Base-by-base conservation (phyloP, 305 asterid species). In the Ruellia speciosa region DNA sequence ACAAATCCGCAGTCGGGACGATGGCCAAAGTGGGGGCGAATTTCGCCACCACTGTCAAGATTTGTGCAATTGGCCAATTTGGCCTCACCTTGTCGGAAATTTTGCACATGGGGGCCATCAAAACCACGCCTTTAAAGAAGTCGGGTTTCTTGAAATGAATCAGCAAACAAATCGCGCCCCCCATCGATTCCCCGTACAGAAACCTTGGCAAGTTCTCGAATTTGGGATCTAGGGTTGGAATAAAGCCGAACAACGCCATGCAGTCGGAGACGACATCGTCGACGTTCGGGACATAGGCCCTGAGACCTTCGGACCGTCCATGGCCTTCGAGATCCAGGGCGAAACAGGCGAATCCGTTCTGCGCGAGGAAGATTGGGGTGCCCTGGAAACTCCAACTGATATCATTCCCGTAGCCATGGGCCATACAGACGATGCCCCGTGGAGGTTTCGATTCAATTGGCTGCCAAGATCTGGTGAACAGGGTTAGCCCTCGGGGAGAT, bases 361-460 rank as follows among this genome's bases (percentile, higher is more conserved):
- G 85, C 46, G 96, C 92, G 28, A 90, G 85, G 87, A 80, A 86
- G 76, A 87, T 80, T 19, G 96, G 72, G 54, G 98, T 87, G 52
- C 78, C 80, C 70, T 90, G 98, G 65, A 87, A 90, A 6, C 92
- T 90, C 97, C 95, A 90, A 84, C 96, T 87, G 77, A 83, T 78
- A 76, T 85, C 94, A 59, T 85, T 90, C 55, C 94, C 98, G 28
- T 87, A 90, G 72, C 98, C 98, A 54, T 90, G 98, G 78, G 85
- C 74, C 98, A 90, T 90, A 43, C 78, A 81, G 78, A 90, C 60
- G 79, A 80, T 33, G 76, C 84, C 95, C 60, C 84, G 94, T 28
- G 87, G 83, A 14, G 73, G 77, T 60, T 41, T 46, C 63, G 76
- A 4, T 4, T 65, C 52, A 24, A 62, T 31, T 16, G 97, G 96